These are phyloP conservation scores for Tricholoma sp. DNA, from an alignment of 768 basidiomycete genomes.

Conservation along the genomic window DNA sequence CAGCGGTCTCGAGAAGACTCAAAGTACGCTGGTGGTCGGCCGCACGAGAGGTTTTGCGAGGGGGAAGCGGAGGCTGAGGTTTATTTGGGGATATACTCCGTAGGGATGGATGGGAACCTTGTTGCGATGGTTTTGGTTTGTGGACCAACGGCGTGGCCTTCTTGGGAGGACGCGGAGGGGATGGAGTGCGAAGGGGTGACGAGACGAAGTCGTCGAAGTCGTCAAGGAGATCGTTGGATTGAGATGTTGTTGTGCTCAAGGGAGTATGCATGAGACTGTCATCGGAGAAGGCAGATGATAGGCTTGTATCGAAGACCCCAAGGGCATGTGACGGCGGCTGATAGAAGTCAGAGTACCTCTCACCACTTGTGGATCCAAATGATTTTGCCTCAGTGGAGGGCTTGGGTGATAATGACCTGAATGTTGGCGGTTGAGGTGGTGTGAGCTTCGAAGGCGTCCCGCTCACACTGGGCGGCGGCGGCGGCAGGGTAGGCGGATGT, in stretches of 20 bases:
- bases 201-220: slow-evolving; percentile 31
- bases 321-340: slow-evolving; percentile 19
- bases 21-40: slow-evolving; percentile 53
- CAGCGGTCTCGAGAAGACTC: slow-evolving; percentile 53
- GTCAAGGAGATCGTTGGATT: slow-evolving; percentile 13
- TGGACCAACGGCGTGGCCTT: slow-evolving; percentile 21
- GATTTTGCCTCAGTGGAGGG: not conserved
- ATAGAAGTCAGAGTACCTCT: slow-evolving; percentile 52
- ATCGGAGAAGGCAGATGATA: slow-evolving; percentile 19
- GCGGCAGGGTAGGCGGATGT: slow-evolving; percentile 17
- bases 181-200: slow-evolving; percentile 37
- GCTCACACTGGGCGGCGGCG: slow-evolving; percentile 18
- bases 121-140: slow-evolving; percentile 4
- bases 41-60: slow-evolving; percentile 28
- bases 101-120: not conserved
- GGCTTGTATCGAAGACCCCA: slow-evolving; percentile 15
- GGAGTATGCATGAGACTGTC: slow-evolving; percentile 12
- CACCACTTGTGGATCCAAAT: slow-evolving; percentile 28
- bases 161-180: slow-evolving; percentile 39
- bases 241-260: slow-evolving; percentile 9
- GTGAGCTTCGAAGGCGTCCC: slow-evolving; percentile 9
- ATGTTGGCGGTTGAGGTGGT: slow-evolving; percentile 25
- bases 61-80: slow-evolving; percentile 11
- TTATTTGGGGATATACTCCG: slow-evolving; percentile 8
- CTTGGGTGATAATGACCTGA: slow-evolving; percentile 21